A percentile compares a stretch with the other conserved stretches of the same genome.
Evolutionary conservation across 805 yeast species (phyloP).

Genomic region (Barnettozyma salicaria): DNA sequence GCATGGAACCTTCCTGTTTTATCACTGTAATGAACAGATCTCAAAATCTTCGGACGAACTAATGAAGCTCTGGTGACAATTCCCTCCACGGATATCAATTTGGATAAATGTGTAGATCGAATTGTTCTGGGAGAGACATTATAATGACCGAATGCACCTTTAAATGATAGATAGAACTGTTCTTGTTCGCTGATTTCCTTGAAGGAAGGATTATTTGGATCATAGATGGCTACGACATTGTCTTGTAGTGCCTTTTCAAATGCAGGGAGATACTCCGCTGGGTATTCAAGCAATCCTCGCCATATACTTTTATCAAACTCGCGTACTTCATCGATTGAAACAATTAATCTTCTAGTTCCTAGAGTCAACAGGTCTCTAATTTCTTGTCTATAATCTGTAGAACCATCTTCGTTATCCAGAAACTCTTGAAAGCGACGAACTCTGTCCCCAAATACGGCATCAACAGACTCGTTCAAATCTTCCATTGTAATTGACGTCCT

Average conservation of each 20-base stretch:
- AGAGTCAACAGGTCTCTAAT: slow-evolving; percentile 69
- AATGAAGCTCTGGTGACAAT: slow-evolving; percentile 91
- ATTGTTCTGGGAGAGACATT: slow-evolving; percentile 84
- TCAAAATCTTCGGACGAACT: slow-evolving; percentile 84
- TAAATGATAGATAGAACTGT: slow-evolving; percentile 69
- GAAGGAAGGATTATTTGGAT: slow-evolving; percentile 48
- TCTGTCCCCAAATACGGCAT: slow-evolving; percentile 66
- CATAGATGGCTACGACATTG: slow-evolving; percentile 66
- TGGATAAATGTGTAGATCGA: slow-evolving; percentile 68
- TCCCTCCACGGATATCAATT: slow-evolving; percentile 85
- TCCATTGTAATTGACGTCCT: slow-evolving; percentile 18
- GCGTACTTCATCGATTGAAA: slow-evolving; percentile 82
- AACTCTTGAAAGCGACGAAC: slow-evolving; percentile 87
- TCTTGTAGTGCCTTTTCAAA: slow-evolving; percentile 83
- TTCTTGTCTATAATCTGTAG: slow-evolving; percentile 58
- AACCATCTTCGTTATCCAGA: slow-evolving; percentile 51
- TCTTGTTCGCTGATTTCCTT: slow-evolving; percentile 53
- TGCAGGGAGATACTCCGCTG: slow-evolving; percentile 85
- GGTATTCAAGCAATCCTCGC: slow-evolving; percentile 64
- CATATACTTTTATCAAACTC: slow-evolving; percentile 77
- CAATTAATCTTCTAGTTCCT: slow-evolving; percentile 58
- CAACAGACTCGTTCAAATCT: slow-evolving; percentile 25
- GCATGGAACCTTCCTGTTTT: slow-evolving; percentile 79
- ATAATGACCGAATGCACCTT: slow-evolving; percentile 88
- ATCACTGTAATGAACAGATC: slow-evolving; percentile 91